Conservation (phyloP, 495 filamentous ascomycete genomes). For the Xylaria intraflava region DNA sequence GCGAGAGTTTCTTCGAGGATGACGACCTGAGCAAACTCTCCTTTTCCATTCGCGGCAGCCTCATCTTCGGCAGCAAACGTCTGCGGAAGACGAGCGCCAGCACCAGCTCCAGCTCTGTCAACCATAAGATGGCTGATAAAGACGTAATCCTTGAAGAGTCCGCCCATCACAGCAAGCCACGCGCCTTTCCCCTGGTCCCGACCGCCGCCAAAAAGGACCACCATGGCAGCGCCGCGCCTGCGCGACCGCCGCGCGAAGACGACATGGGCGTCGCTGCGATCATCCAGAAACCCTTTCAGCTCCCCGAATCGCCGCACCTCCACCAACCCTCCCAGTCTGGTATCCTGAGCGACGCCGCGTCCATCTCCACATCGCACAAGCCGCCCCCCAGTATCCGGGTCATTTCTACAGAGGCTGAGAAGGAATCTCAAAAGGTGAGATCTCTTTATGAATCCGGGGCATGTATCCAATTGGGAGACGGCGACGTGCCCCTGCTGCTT, state of each 20-base stretch:
- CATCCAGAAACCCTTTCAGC: slow-evolving; percentile 10
- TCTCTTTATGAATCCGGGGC: slow-evolving; percentile 83
- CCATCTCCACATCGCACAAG: slow-evolving; percentile 20
- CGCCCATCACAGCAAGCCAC: slow-evolving; percentile 11
- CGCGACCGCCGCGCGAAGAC: slow-evolving; percentile 14
- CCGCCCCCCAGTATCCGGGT: slow-evolving; percentile 42
- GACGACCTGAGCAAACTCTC: slow-evolving; percentile 41
- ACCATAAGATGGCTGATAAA: slow-evolving; percentile 13
- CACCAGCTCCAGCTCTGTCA: slow-evolving; percentile 12
- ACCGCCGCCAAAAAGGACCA: slow-evolving; percentile 5
- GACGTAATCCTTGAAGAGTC: slow-evolving; percentile 9
- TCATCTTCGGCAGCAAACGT: slow-evolving; percentile 53
- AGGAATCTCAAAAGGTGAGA: slow-evolving; percentile 80
- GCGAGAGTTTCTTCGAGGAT: slow-evolving; percentile 46
- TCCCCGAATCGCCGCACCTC: slow-evolving; percentile 16
- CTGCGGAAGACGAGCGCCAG: slow-evolving; percentile 20
- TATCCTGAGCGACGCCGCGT: slow-evolving; percentile 13
- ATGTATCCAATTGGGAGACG: slow-evolving; percentile 52
- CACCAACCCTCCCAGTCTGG: slow-evolving; percentile 1
- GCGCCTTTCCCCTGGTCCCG: slow-evolving; percentile 23
- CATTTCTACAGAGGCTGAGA: slow-evolving; percentile 74
- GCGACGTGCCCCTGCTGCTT: slow-evolving; percentile 38
- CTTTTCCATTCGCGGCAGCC: slow-evolving; percentile 58
- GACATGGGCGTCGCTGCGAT: slow-evolving; percentile 15
- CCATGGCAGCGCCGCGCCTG: slow-evolving; percentile 4